Conservation (phyloP, 345 rosid genomes). For the Pseudoturritis turrita region DNA sequence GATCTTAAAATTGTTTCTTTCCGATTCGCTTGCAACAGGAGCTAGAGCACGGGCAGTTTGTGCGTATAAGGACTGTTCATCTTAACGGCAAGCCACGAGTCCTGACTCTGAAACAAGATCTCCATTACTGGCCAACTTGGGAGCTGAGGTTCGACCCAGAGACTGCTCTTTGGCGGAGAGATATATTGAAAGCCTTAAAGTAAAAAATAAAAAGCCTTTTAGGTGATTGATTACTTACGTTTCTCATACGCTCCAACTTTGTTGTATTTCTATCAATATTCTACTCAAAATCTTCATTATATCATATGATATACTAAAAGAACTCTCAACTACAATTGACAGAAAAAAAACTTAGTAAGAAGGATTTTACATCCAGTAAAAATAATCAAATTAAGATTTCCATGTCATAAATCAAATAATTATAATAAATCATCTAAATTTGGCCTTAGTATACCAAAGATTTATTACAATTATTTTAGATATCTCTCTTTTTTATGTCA, state of each 20-base stretch:
- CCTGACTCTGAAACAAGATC: constrained; percentile 82
- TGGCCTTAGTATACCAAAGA: too few species aligned
- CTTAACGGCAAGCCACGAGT: constrained; percentile 91
- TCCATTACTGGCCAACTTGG: constrained; percentile 98
- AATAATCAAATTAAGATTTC: background rate
- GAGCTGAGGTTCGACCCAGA: constrained; percentile 77
- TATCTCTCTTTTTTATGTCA: too few species aligned
- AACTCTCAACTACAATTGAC: background rate
- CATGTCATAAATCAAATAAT: background rate
- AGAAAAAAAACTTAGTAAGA: background rate
- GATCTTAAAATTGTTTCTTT: background rate
- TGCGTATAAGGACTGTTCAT: constrained; percentile 76
- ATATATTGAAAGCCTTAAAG: constrained; percentile 51
- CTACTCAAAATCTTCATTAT: constrained; percentile 1
- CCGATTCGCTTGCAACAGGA: constrained; percentile 42
- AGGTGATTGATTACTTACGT: background rate
- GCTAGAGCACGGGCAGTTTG: constrained; percentile 79
- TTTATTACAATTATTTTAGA: too few species aligned
- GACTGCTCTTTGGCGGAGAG: constrained; percentile 67
- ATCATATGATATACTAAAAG: constrained; percentile 1
- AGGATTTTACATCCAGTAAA: background rate
- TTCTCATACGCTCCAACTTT: constrained; percentile 2
- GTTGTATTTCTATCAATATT: constrained; percentile 15
- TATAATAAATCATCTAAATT: background rate
- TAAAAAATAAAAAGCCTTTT: constrained; percentile 16